Conservation (phyloP, 176 grass and related monocot genomes). For the Carex scoparia region DNA sequence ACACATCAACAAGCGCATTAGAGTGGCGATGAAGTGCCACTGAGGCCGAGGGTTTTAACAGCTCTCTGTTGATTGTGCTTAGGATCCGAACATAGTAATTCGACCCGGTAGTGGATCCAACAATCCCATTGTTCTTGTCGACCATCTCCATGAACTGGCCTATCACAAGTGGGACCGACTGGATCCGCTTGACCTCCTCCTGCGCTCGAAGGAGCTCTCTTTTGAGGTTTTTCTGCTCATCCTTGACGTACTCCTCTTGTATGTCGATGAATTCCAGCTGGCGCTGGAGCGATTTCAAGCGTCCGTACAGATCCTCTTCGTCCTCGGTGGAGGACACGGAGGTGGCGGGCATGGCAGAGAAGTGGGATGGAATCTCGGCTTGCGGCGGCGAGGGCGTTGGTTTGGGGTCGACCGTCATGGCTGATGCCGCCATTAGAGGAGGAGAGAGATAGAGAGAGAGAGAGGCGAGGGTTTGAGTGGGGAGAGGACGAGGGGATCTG, state of each 20-base stretch:
- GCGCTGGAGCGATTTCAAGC: conserved; percentile 83
- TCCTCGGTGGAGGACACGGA: conserved; percentile 28
- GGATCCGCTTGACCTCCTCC: conserved; percentile 98
- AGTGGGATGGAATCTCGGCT: conserved; percentile 39
- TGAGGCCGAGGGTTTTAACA: conserved; percentile 82
- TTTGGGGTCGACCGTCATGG: conserved; percentile 23
- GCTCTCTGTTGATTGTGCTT: conserved; percentile 93
- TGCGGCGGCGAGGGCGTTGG: conserved; percentile 22
- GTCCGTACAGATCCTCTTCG: conserved; percentile 83
- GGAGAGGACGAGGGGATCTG: neutral
- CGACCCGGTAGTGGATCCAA: conserved; percentile 89
- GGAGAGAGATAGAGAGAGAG: neutral
- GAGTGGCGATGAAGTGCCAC: conserved; percentile 89
- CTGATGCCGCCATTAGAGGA: conserved; percentile 32
- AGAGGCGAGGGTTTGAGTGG: neutral
- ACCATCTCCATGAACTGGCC: conserved; percentile 99
- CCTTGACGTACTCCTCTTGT: conserved; percentile 96
- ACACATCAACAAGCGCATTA: conserved; percentile 81
- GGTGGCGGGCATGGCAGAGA: conserved; percentile 6
- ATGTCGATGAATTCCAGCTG: conserved; percentile 96
- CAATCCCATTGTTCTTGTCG: conserved; percentile 95
- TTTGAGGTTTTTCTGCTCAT: conserved; percentile 98
- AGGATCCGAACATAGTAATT: conserved; percentile 97
- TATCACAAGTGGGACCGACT: conserved; percentile 93
- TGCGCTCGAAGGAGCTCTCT: conserved; percentile 85